Base-by-base conservation (phyloP, 371 early-diverging fungal species). In the Mucor saturninus region DNA sequence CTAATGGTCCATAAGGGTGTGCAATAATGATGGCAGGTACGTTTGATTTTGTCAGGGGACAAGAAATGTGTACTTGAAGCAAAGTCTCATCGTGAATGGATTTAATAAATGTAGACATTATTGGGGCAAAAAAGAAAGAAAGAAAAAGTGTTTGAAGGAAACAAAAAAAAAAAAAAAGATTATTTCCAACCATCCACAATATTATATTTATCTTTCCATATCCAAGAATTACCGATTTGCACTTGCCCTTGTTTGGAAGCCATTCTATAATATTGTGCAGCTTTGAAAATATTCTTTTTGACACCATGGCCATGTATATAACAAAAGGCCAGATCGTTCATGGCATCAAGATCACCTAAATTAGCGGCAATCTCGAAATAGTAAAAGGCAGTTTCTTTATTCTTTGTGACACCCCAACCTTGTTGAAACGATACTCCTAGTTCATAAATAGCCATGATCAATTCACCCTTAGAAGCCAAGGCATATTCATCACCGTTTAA, bases 181-280 rank as follows among this genome's bases (percentile, higher is more conserved):
- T 28, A 11, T 9, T 9, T 28, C 28, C 15, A 46, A 6, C 48
- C 1, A 26, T 64, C 64, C 10, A 64, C 64, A 29, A 56, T 14
- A 59, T 70, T 51, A 40, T 92, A 92, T 68, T 97, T 96, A 37
- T 90, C 83, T 71, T 96, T 97, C 79, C 88, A 93, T 37, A 97
- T 94, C 97, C 97, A 97, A 26, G 93, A 93, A 69, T 94, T 94
- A 14, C 92, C 91, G 35, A 96, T 90, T 15, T 91, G 83, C 38
- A 89, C 86, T 10, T 85, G 73, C 2, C 96, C 97, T 69, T 93
- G 91, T 30, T 78, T 83, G 58, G 91, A 87, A 2, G 95, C 96
- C 72, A 87, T 71, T 39, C 95, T 86, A 71, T 91, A 94, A 73
- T 91, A 95, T 58, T 86, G 85, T 2, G 96, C 96, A 5, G 95